Conservation (phyloP, 345 rosid genomes). For the Aquilaria yunnanensis region DNA sequence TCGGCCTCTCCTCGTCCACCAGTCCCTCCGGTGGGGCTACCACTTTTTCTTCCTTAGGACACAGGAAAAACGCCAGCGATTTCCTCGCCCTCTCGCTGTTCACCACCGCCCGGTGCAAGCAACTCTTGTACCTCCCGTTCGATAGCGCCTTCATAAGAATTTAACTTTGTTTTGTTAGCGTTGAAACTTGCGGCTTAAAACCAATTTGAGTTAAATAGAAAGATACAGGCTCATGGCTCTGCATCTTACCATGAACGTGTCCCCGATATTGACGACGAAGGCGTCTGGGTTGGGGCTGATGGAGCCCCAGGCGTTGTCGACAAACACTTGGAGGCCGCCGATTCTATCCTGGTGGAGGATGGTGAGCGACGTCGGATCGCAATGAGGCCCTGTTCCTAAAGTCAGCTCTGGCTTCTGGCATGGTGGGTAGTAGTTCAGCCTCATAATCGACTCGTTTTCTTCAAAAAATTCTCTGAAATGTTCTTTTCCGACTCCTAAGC, state of each 20-base stretch:
- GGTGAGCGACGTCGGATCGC: constrained; percentile 97
- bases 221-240: too few relatives aligned
- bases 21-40: constrained; percentile 73
- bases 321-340: constrained; percentile 92
- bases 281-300: constrained; percentile 68
- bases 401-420: constrained; percentile 94
- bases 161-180: too few relatives aligned
- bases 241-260: constrained; percentile 90
- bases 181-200: too few relatives aligned
- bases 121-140: constrained; percentile 81
- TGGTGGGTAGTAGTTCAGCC: constrained; percentile 91
- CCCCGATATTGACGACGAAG: constrained; percentile 93
- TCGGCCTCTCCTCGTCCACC: constrained; percentile 42
- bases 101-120: constrained; percentile 93
- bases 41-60: constrained; percentile 74
- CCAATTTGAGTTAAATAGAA: neutral
- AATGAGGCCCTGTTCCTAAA: constrained; percentile 97
- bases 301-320: constrained; percentile 76
- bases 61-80: constrained; percentile 91
- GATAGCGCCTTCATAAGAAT: constrained; percentile 59
- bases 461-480: constrained; percentile 69
- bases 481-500: constrained; percentile 52
- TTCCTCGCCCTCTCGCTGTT: constrained; percentile 73
- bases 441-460: constrained; percentile 93
- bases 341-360: constrained; percentile 97